These are phyloP conservation scores for Peronospora tabacina DNA, from an alignment of 352 stramenopile genomes.

Conservation along the genomic window DNA sequence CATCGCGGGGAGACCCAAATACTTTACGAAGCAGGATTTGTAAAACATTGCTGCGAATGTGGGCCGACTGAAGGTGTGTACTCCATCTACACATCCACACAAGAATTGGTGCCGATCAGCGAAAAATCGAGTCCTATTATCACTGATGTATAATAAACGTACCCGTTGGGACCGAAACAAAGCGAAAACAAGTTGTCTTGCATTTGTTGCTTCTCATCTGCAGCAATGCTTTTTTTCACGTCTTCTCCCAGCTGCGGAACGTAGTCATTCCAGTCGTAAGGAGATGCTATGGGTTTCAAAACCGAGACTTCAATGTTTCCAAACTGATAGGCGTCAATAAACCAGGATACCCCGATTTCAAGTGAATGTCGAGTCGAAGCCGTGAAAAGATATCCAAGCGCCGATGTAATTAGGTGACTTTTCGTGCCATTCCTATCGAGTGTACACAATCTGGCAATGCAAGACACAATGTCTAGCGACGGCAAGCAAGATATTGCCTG, in stretches of 20 bases:
- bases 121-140: neutral
- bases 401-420: constrained; percentile 4
- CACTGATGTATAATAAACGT: constrained; percentile 3
- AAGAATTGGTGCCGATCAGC: constrained; percentile 1
- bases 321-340: constrained; percentile 30
- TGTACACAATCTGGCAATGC: constrained; percentile 15
- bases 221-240: neutral
- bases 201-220: constrained; percentile 4
- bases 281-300: constrained; percentile 1
- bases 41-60: constrained; percentile 17
- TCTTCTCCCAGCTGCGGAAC: neutral
- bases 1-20: constrained; percentile 37
- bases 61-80: constrained; percentile 8
- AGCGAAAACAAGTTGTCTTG: constrained; percentile 28
- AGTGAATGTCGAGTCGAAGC: constrained; percentile 9
- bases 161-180: constrained; percentile 31
- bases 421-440: neutral
- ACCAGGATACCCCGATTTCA: constrained; percentile 21
- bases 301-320: constrained; percentile 1
- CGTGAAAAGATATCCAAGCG: constrained; percentile 24
- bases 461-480: constrained; percentile 19
- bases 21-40: constrained; percentile 34
- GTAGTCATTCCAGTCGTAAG: constrained; percentile 15
- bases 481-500: constrained; percentile 30
- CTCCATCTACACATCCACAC: constrained; percentile 26